phyloP scores from a whole-genome alignment of 495 filamentous ascomycete species.

The Penicillium alfredii region DNA sequence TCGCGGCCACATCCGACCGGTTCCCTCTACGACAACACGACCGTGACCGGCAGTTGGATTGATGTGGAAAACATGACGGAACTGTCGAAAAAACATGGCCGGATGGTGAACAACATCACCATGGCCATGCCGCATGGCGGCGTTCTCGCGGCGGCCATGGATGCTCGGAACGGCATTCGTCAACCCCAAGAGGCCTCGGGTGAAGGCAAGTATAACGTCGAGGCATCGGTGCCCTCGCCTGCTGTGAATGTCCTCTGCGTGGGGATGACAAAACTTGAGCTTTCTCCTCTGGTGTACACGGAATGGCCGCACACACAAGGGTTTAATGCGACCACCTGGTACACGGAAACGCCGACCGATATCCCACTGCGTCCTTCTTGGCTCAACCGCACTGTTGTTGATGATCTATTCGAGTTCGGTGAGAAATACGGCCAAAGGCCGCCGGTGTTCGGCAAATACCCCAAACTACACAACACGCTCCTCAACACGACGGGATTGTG shows the following conservation, averaged over 20 bases:
- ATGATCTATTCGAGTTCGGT: conserved; percentile 64
- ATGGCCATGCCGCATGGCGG: conserved; percentile 69
- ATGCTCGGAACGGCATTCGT: conserved; percentile 54
- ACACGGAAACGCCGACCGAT: conserved; percentile 6
- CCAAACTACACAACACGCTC: conserved; percentile 58
- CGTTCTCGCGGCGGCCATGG: conserved; percentile 53
- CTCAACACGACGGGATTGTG: conserved; percentile 44
- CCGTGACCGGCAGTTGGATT: conserved; percentile 57
- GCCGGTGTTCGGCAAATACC: conserved; percentile 60
- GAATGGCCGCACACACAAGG: conserved; percentile 44
- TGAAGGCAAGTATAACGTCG: conserved; percentile 57
- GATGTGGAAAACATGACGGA: conserved; percentile 40
- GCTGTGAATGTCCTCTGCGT: conserved; percentile 65
- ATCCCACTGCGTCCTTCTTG: conserved; percentile 27
- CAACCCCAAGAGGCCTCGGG: conserved; percentile 60
- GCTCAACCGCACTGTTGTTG: conserved; percentile 55
- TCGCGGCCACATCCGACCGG: conserved; percentile 48
- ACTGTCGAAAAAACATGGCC: conserved; percentile 36
- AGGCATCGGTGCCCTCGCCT: conserved; percentile 60
- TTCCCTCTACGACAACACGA: conserved; percentile 60
- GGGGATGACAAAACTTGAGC: conserved; percentile 50
- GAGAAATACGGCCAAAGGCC: conserved; percentile 41
- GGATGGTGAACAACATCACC: conserved; percentile 66
- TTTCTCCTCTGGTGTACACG: conserved; percentile 56
- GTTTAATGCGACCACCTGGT: conserved; percentile 34